Conservation (phyloP, 768 basidiomycete species). For the Russula earlei region DNA sequence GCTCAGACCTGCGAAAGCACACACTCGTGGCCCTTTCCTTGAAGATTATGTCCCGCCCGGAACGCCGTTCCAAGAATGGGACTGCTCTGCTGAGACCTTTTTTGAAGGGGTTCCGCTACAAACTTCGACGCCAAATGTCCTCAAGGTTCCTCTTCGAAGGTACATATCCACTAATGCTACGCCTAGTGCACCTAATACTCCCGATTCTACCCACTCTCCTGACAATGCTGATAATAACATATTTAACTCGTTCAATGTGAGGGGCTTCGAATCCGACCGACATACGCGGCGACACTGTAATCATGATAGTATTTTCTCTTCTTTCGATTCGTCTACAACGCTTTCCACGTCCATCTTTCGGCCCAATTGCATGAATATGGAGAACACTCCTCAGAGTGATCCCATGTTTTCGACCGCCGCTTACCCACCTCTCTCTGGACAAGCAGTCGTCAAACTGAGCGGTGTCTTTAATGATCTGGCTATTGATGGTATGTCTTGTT, state of each 20-base stretch:
- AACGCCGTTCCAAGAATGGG: slow-evolving; percentile 16
- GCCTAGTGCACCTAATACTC: slow-evolving; percentile 6
- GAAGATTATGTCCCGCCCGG: slow-evolving; percentile 17
- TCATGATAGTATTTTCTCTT: slow-evolving; percentile 18
- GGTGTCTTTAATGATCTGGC: slow-evolving; percentile 17
- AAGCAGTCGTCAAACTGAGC: slow-evolving; percentile 5
- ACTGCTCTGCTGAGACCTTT: slow-evolving; percentile 6
- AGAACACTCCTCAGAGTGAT: background rate
- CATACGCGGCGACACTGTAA: background rate
- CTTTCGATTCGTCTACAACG: slow-evolving; percentile 2
- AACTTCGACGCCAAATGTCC: slow-evolving; percentile 17
- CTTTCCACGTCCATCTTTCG: background rate
- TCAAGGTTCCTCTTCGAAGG: background rate
- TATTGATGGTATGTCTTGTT: slow-evolving; percentile 14
- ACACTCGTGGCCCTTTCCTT: slow-evolving; percentile 20
- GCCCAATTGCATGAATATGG: background rate
- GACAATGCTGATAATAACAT: background rate
- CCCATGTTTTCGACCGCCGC: background rate
- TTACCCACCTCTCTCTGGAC: slow-evolving; percentile 1
- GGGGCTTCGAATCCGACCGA: background rate
- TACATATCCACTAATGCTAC: background rate
- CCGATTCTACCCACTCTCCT: background rate
- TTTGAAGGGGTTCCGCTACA: slow-evolving; percentile 12
- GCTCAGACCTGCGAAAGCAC: slow-evolving; percentile 25
- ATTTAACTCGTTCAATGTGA: background rate